A percentile compares a stretch with the other conserved stretches of the same genome.
phyloP scores from a whole-genome alignment of 352 stramenopile genomes.

The Globisporangium uncinulatum region DNA sequence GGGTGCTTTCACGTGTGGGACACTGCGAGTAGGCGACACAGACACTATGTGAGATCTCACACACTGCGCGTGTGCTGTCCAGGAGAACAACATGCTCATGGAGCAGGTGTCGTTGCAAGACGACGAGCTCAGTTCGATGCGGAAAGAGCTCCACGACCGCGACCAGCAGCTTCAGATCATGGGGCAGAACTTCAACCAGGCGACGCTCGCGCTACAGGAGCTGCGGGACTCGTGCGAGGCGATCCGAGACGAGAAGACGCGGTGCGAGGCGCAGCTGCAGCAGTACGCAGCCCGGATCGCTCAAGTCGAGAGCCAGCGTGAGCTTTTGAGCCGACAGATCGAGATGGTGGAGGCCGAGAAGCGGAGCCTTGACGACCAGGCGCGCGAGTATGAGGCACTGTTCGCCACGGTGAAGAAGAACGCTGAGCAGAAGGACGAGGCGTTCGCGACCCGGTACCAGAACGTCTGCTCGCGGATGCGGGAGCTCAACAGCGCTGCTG shows the following conservation, averaged over 20 bases:
- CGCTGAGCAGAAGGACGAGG: constrained; percentile 52
- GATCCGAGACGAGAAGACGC: constrained; percentile 51
- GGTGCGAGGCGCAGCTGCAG: constrained; percentile 66
- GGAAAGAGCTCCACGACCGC: constrained; percentile 55
- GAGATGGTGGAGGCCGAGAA: constrained; percentile 28
- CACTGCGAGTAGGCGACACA: background rate
- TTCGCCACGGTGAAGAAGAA: constrained; percentile 59
- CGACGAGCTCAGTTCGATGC: constrained; percentile 53
- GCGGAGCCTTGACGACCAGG: constrained; percentile 34
- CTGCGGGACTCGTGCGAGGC: constrained; percentile 48
- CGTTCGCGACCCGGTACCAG: constrained; percentile 58
- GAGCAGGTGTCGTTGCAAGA: constrained; percentile 79
- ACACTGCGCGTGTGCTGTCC: background rate
- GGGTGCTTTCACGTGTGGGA: background rate
- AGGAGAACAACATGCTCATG: constrained; percentile 81
- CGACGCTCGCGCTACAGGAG: constrained; percentile 58
- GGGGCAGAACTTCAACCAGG: constrained; percentile 74
- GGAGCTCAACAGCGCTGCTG: constrained; percentile 50
- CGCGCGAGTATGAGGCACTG: constrained; percentile 55
- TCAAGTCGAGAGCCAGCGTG: constrained; percentile 56
- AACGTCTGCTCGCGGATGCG: constrained; percentile 60
- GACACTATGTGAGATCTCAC: background rate
- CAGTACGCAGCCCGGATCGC: constrained; percentile 57
- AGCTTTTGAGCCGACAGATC: constrained; percentile 29
- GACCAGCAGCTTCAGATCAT: constrained; percentile 70